A percentile compares a stretch with the other conserved stretches of the same genome.
Conservation (phyloP, 202 grass and related monocot genomes). For the Schoenoplectus triqueter region DNA sequence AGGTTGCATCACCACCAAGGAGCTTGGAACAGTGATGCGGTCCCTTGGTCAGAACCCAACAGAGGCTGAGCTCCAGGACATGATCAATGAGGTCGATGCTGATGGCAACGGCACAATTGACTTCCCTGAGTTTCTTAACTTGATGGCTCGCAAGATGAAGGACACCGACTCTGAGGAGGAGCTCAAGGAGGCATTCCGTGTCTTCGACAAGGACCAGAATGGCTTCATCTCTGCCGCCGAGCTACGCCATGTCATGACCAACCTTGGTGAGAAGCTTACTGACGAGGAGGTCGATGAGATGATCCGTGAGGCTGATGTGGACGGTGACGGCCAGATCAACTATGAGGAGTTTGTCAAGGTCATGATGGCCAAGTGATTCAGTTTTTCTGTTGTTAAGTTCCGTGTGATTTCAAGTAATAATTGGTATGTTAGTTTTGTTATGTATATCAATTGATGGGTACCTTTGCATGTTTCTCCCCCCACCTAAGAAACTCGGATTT, state of each 20-base stretch:
- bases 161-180: conserved; percentile 71
- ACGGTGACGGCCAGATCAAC: conserved; percentile 68
- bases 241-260: conserved; percentile 69
- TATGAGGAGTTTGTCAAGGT: conserved; percentile 74
- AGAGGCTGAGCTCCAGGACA: conserved; percentile 67
- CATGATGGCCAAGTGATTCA: conserved; percentile 68
- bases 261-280: conserved; percentile 65
- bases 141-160: conserved; percentile 77
- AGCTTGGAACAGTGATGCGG: conserved; percentile 67
- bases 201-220: conserved; percentile 72
- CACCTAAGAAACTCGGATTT: conserved; percentile 9
- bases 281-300: conserved; percentile 73
- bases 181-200: conserved; percentile 69
- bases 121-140: conserved; percentile 65
- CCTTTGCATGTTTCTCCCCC: background rate
- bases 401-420: conserved; percentile 36
- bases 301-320: conserved; percentile 67
- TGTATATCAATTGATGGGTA: conserved; percentile 43
- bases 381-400: conserved; percentile 4
- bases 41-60: conserved; percentile 68
- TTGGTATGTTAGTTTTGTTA: conserved; percentile 40
- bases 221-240: conserved; percentile 70
- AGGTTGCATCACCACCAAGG: conserved; percentile 79
- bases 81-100: conserved; percentile 69
- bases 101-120: conserved; percentile 68